Evolutionary conservation across 208 protist genomes (phyloP), one percentile per base, ranked within the genome.

Genomic region (Herpetomonas tarakana): DNA sequence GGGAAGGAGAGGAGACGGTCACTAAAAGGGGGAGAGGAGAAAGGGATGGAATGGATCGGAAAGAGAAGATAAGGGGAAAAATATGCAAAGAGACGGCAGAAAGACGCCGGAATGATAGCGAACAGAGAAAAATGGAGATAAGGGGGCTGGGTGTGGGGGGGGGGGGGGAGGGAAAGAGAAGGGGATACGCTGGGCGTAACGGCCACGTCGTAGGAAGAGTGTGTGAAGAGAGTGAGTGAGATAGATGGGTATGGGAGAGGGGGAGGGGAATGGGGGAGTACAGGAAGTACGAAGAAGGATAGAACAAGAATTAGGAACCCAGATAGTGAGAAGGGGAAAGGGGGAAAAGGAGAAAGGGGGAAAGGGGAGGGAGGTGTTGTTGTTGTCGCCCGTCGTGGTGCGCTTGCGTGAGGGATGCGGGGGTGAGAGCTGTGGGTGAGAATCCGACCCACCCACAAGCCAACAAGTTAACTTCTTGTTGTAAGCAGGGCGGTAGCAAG

Each of bases 291-390:
- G 14, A 41, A 41, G 6, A 41, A 41, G 14, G 14, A 49, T 58
- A 12, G 21, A 61, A 61, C 3, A 50, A 59, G 41, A 25, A 52
- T 52, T 50, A 24, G 19, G n/a, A 51, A 51, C 4, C 45, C 14
- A 21, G n/a, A 21, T 24, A 51, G 11, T 6, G 45, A 51, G 12
- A 24, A 51, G 6, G 45, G 6, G 14, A 41, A 6, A 6, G 6
- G 35, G 9, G 14, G 35, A 41, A 18, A 14, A 14, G 35, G 35
- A 14, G 14, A 41, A 14, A n/a, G n/a, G n/a, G n/a, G n/a, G n/a
- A n/a, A n/a, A n/a, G n/a, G n/a, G n/a, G n/a, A n/a, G n/a, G n/a
- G n/a, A n/a, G n/a, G n/a, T n/a, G n/a, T n/a, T n/a, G n/a, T n/a
- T n/a, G n/a, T n/a, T n/a, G n/a, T n/a, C n/a, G n/a, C n/a, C n/a